These are phyloP conservation scores for Heritiera littoralis DNA, from an alignment of 345 rosid species.

Conservation along the genomic window DNA sequence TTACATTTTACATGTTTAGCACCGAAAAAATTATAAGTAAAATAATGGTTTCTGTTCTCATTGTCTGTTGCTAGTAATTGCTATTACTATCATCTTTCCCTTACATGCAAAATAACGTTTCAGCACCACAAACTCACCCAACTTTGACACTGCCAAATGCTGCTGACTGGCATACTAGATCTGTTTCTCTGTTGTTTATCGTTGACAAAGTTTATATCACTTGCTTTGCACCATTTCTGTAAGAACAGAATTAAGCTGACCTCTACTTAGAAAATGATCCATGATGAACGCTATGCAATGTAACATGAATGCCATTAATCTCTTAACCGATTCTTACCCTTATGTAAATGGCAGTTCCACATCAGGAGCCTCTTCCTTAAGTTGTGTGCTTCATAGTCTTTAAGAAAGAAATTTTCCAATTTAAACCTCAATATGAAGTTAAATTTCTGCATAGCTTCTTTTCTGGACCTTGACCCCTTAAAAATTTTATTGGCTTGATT, in stretches of 20 bases:
- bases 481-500: not conserved
- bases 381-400: not conserved
- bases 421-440: not conserved
- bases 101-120: not conserved
- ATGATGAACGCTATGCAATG: not conserved
- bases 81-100: too few species aligned
- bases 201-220: not conserved
- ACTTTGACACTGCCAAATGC: not conserved
- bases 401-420: not conserved
- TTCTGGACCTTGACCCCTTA: not conserved
- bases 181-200: constrained; percentile 10
- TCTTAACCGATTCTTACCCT: not conserved
- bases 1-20: not conserved
- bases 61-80: not conserved
- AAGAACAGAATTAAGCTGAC: not conserved
- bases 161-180: not conserved
- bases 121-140: not conserved
- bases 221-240: not conserved
- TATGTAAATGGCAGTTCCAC: not conserved
- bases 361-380: not conserved
- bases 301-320: not conserved
- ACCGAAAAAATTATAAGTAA: not conserved
- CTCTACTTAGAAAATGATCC: not conserved
- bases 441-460: not conserved
- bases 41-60: not conserved